Conservation (phyloP, 805 yeast genomes). For the Candida coquimbonensis region DNA sequence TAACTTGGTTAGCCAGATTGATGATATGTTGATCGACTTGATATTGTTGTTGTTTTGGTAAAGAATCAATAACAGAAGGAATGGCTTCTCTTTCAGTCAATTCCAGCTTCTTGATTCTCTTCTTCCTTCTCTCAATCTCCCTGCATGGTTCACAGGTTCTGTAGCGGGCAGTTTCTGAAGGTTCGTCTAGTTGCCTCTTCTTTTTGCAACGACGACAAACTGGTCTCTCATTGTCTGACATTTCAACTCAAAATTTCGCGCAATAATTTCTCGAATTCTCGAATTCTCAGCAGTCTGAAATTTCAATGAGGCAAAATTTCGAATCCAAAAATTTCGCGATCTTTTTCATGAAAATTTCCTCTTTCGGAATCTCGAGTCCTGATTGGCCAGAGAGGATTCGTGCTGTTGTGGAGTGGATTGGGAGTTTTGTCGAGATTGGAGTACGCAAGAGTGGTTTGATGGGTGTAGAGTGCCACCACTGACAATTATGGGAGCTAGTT, state of each 20-base stretch:
- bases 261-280: background rate
- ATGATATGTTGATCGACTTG: conserved; percentile 8
- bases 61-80: background rate
- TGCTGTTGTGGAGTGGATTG: no score
- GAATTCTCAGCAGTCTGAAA: background rate
- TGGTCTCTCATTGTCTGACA: conserved; percentile 6
- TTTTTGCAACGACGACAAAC: conserved; percentile 25
- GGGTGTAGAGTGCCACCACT: no score
- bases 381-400: no score
- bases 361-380: no score
- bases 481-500: no score
- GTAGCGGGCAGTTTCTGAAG: conserved; percentile 24
- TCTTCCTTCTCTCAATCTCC: conserved; percentile 13
- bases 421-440: no score
- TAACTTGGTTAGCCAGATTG: conserved; percentile 9
- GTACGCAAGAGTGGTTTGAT: no score
- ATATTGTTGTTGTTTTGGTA: background rate
- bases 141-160: conserved; percentile 25
- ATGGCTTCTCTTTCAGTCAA: conserved; percentile 10
- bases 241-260: background rate
- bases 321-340: no score
- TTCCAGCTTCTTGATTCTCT: conserved; percentile 5
- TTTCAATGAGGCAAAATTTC: no score
- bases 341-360: no score
- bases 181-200: conserved; percentile 25